These are phyloP conservation scores for Solanum sejunctum DNA, from an alignment of 257 asterid genomes.

Conservation along the genomic window DNA sequence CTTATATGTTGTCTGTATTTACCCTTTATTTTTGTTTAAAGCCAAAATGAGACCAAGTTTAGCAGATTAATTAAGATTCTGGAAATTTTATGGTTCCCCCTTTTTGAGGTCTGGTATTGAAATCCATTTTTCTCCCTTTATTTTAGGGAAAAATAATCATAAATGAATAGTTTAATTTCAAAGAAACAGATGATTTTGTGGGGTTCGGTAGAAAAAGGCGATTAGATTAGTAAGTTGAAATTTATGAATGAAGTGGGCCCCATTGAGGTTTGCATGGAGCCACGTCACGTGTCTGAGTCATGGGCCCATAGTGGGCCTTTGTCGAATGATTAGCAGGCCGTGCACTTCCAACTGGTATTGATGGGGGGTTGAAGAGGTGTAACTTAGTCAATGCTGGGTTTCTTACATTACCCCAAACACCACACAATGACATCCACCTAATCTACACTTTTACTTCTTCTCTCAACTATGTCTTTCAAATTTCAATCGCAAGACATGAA, in stretches of 20 bases:
- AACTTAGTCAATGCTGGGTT: too few relatives aligned
- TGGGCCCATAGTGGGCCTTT: slow-evolving; percentile 28
- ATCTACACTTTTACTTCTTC: too few relatives aligned
- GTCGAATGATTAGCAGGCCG: slow-evolving; percentile 33
- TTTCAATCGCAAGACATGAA: too few relatives aligned
- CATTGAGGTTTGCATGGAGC: slow-evolving; percentile 17
- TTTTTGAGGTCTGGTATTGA: not conserved
- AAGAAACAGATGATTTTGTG: too few relatives aligned
- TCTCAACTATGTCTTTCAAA: too few relatives aligned
- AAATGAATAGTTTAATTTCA: too few relatives aligned
- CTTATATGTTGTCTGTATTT: not conserved
- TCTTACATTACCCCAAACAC: too few relatives aligned
- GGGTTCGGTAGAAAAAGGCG: too few relatives aligned
- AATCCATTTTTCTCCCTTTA: not conserved
- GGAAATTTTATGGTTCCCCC: not conserved
- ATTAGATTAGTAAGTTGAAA: too few relatives aligned
- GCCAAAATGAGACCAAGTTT: not conserved
- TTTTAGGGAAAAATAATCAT: too few relatives aligned
- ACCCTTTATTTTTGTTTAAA: not conserved
- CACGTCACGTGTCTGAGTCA: slow-evolving; percentile 30
- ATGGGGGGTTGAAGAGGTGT: too few relatives aligned
- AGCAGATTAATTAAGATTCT: not conserved
- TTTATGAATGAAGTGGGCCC: not conserved
- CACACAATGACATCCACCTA: too few relatives aligned
- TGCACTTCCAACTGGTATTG: not conserved